A percentile compares a stretch with the other conserved stretches of the same genome.
phyloP scores from a whole-genome alignment of 768 basidiomycete genomes.

The Polyporus arcularius region DNA sequence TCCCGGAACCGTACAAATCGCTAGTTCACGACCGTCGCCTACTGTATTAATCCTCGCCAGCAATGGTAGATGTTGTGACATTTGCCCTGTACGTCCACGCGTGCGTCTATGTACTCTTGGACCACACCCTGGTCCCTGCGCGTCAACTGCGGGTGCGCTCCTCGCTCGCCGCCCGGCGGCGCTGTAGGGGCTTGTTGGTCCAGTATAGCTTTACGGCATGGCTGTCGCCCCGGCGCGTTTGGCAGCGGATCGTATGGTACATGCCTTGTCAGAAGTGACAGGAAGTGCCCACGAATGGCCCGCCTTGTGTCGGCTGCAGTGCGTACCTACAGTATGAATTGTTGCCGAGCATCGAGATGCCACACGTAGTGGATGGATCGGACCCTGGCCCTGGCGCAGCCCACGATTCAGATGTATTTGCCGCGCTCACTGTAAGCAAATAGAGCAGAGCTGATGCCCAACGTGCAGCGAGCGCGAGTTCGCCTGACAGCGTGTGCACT shows the following conservation, averaged over 20 bases:
- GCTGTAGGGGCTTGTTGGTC: constrained; percentile 18
- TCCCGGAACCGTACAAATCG: constrained; percentile 15
- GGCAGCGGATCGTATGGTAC: background rate
- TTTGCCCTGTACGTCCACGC: background rate
- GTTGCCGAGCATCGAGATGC: too few species aligned
- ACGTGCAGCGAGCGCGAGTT: background rate
- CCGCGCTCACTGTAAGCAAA: background rate
- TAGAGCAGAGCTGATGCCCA: background rate
- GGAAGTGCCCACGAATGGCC: background rate
- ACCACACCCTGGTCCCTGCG: background rate
- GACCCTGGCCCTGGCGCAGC: too few species aligned
- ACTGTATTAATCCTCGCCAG: constrained; percentile 18
- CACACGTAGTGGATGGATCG: too few species aligned
- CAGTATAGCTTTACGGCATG: constrained; percentile 15
- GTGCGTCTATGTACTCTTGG: background rate
- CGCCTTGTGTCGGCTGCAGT: background rate
- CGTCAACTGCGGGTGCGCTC: background rate
- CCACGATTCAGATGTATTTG: background rate
- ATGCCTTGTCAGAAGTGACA: background rate
- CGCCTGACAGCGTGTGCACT: background rate
- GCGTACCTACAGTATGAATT: too few species aligned
- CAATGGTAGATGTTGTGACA: constrained; percentile 16
- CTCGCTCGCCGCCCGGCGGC: background rate
- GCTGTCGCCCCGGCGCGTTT: background rate
- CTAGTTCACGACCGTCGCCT: constrained; percentile 12